Evolutionary conservation across 805 yeast species (phyloP).

Genomic region (Priceomyces castillae): DNA sequence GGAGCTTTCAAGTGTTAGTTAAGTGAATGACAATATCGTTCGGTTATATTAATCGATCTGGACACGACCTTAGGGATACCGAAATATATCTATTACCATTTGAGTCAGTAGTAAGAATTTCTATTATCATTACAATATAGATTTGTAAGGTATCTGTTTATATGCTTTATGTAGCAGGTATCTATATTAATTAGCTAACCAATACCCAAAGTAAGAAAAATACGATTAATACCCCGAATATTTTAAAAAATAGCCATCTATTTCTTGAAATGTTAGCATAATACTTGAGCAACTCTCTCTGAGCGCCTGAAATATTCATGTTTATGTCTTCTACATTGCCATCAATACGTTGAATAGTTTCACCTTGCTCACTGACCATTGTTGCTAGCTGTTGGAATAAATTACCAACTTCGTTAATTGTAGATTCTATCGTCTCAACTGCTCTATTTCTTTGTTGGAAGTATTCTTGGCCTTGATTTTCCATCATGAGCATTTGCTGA

Average conservation of each 20-base stretch:
- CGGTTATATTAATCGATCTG: not conserved
- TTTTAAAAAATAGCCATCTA: conserved; percentile 86
- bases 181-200: conserved; percentile 51
- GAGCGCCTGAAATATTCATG: conserved; percentile 89
- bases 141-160: not conserved
- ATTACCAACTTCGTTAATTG: conserved; percentile 94
- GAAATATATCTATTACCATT: too few species aligned
- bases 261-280: conserved; percentile 84
- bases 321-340: conserved; percentile 92
- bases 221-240: conserved; percentile 81
- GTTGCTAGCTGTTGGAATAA: conserved; percentile 92
- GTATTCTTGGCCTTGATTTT: conserved; percentile 77
- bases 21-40: not conserved
- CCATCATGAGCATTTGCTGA: conserved; percentile 66
- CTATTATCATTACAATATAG: too few species aligned
- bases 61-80: too few species aligned
- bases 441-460: conserved; percentile 83
- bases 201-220: conserved; percentile 78
- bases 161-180: not conserved
- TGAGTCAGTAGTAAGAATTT: too few species aligned
- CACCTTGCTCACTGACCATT: conserved; percentile 98
- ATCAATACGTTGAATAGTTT: conserved; percentile 91
- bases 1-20: not conserved
- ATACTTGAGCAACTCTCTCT: conserved; percentile 86
- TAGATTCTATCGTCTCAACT: conserved; percentile 94